Percentiles rank a stretch among this genome's conserved stretches.
Conservation (phyloP, 257 asterid species). For the Capsicum pubescens region DNA sequence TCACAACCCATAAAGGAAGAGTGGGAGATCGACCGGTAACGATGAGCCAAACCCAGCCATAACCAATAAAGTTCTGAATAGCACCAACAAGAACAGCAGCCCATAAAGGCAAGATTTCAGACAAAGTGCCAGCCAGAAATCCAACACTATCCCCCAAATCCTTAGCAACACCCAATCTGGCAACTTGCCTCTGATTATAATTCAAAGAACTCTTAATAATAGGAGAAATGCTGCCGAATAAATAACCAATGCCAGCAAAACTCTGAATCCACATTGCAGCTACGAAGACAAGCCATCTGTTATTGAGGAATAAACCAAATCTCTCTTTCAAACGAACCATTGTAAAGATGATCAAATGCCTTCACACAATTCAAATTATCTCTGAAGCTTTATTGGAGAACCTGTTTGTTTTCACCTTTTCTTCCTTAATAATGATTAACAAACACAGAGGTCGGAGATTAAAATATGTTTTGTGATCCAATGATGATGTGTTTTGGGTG, state of each 20-base stretch:
- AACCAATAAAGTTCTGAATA: constrained; percentile 50
- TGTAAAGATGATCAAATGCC: background rate
- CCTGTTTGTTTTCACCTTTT: constrained; percentile 3
- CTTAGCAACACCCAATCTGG: constrained; percentile 59
- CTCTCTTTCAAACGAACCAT: constrained; percentile 37
- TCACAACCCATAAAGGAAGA: constrained; percentile 58
- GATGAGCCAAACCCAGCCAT: constrained; percentile 67
- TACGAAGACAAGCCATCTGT: constrained; percentile 62
- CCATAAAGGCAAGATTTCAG: constrained; percentile 59
- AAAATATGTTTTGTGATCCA: background rate
- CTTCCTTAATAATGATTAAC: background rate
- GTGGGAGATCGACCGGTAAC: constrained; percentile 49
- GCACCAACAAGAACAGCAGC: constrained; percentile 60
- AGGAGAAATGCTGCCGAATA: constrained; percentile 60
- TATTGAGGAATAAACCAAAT: constrained; percentile 41
- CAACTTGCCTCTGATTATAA: constrained; percentile 51
- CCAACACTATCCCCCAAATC: constrained; percentile 63
- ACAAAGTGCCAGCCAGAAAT: constrained; percentile 55
- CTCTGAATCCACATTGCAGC: constrained; percentile 68
- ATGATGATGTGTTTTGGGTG: background rate
- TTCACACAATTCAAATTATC: background rate
- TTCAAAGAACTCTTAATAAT: constrained; percentile 44
- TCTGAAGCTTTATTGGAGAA: background rate
- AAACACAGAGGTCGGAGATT: background rate
- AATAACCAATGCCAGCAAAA: constrained; percentile 59